Evolutionary conservation across 106 monocot species (phyloP).

Genomic region (Acorus calamus): DNA sequence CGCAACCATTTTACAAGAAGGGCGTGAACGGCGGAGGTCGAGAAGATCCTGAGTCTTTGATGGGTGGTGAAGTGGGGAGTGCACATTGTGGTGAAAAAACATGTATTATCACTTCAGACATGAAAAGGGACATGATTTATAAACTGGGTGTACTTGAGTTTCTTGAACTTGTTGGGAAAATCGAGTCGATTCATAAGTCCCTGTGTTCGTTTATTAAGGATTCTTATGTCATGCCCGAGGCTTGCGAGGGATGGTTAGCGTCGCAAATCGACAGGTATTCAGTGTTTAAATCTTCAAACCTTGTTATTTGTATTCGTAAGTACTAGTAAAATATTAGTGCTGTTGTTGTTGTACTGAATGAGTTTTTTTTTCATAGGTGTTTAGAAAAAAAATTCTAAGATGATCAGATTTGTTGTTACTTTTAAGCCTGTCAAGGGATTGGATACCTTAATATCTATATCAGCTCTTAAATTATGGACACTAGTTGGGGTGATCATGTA

Average conservation of each 20-base stretch:
- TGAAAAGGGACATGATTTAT: constrained; percentile 45
- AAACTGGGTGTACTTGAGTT: constrained; percentile 39
- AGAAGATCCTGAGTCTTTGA: neutral
- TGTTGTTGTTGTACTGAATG: no score
- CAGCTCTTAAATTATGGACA: no score
- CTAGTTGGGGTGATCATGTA: no score
- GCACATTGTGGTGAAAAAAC: no score
- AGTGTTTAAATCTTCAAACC: no score
- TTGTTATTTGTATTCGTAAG: no score
- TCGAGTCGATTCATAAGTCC: constrained; percentile 36
- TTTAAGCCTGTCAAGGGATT: neutral
- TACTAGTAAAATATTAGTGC: no score
- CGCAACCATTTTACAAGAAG: constrained; percentile 64
- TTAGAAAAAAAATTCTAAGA: no score
- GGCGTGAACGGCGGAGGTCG: constrained; percentile 43
- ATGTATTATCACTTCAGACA: constrained; percentile 28
- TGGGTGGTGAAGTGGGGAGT: no score
- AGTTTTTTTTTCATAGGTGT: no score
- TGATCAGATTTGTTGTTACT: neutral
- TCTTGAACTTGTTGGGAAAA: constrained; percentile 41
- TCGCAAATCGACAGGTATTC: constrained; percentile 39
- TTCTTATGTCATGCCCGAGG: constrained; percentile 38
- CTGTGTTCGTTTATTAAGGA: constrained; percentile 19
- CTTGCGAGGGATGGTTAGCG: constrained; percentile 56
- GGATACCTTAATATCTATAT: no score